Conservation (phyloP, 129 eudicot species). For the Calendula officinalis region DNA sequence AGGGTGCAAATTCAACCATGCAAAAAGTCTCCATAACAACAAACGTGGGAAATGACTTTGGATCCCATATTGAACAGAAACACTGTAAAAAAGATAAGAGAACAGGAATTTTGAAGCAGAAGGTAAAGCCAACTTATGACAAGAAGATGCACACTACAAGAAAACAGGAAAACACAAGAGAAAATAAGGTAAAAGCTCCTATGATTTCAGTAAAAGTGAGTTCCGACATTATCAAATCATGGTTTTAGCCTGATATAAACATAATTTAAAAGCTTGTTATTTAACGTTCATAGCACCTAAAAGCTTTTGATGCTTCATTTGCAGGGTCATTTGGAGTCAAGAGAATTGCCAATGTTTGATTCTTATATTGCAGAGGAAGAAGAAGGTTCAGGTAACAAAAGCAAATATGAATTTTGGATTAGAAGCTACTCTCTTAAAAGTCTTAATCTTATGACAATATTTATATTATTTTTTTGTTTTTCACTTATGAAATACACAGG, state of each 20-base stretch:
- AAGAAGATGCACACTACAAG: constrained; percentile 27
- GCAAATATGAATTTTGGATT: not conserved
- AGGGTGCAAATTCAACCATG: constrained; percentile 25
- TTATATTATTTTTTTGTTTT: not conserved
- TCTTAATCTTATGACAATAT: not conserved
- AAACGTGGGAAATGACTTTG: constrained; percentile 27
- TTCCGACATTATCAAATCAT: constrained; percentile 6
- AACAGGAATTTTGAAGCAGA: constrained; percentile 37
- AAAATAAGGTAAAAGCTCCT: constrained; percentile 35
- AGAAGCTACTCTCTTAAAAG: not conserved
- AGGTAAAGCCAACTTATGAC: constrained; percentile 29
- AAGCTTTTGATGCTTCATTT: constrained; percentile 26
- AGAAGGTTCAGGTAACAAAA: constrained; percentile 91
- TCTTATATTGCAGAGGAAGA: constrained; percentile 69
- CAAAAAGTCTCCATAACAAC: constrained; percentile 22
- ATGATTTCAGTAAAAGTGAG: constrained; percentile 42
- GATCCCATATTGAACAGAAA: constrained; percentile 30
- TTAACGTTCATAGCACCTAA: constrained; percentile 8
- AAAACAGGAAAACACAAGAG: constrained; percentile 34
- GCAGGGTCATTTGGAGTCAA: constrained; percentile 53
- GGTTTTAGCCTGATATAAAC: constrained; percentile 20
- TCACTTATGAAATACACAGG: constrained; percentile 45
- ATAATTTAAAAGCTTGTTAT: constrained; percentile 8
- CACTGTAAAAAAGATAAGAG: constrained; percentile 39
- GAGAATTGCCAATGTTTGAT: constrained; percentile 62